Base-by-base conservation (phyloP, 2,329 filamentous ascomycete genomes). In the Ophiosphaerella narmari region DNA sequence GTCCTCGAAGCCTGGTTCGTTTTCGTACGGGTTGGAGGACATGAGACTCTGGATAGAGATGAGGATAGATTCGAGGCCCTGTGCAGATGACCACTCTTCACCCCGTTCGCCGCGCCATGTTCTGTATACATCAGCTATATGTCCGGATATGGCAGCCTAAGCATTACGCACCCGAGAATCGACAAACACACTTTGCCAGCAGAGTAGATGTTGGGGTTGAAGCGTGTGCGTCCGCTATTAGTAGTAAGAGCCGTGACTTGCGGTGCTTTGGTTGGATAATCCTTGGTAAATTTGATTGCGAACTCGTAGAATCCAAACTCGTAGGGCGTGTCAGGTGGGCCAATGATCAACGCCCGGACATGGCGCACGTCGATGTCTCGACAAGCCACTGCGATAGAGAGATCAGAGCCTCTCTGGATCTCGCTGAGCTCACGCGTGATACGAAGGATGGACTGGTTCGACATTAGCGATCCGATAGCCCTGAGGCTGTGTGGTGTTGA, bases 241-340 rank as follows among this genome's bases (percentile, higher is more conserved):
- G 93, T 99, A 0, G 94, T 97, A 36, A 86, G 82, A 23, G 88
- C 87, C 21, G 80, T 84, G 23, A 87, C 84, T 18, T 63, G 66
- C 0, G 85, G 85, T 5, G 84, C 79, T 53, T 79, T 83, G 49
- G 80, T 83, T 57, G 94, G 94, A 67, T 99, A 99, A 3, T 96
- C 91, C 79, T 84, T 87, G 47, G 86, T 83, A 63, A 96, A 92
- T 63, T 85, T 88, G 63, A 95, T 84, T 0, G 79, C 72, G 68
- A 96, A 95, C 88, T 97, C 91, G 69, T 96, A 97, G 76, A 97
- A 97, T 3, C 94, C 94, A 68, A 95, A 97, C 73, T 97, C 92
- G 73, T 99, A 99, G 0, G 93, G 92, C 0, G 92, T 96, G 63
- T 94, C 92, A 58, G 93, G 91, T 21, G 94, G 93, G 0, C 94